Evolutionary conservation across 331 rosid species (phyloP).

Genomic region (Telfairia occidentalis): DNA sequence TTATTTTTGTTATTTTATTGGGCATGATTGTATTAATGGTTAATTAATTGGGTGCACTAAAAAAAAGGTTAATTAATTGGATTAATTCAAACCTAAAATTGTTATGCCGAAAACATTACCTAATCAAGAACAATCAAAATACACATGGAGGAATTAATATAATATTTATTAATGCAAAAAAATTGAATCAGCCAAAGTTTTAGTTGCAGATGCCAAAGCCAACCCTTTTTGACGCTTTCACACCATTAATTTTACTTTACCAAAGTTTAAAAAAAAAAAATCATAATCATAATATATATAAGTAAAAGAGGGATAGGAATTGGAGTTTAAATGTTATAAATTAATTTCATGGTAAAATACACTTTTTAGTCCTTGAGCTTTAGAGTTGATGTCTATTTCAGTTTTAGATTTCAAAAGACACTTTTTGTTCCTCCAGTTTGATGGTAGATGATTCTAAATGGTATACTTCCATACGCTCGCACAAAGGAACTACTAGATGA

Average conservation of each 20-base stretch:
- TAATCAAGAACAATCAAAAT: background rate
- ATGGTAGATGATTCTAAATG: too few relatives aligned
- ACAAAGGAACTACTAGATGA: too few relatives aligned
- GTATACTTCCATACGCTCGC: too few relatives aligned
- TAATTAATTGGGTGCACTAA: background rate
- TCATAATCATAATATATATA: background rate
- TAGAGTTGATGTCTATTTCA: too few relatives aligned
- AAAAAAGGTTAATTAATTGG: background rate
- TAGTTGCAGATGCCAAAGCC: background rate
- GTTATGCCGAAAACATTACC: background rate
- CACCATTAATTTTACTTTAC: background rate
- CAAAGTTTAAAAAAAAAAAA: background rate
- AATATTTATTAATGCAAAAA: background rate
- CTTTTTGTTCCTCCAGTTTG: too few relatives aligned
- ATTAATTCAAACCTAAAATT: background rate
- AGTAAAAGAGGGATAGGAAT: background rate
- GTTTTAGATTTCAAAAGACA: too few relatives aligned
- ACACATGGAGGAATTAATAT: background rate
- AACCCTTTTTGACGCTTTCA: background rate
- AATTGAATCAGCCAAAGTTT: slow-evolving; percentile 5
- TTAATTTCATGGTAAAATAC: too few relatives aligned
- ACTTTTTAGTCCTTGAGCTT: too few relatives aligned
- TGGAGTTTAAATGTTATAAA: background rate
- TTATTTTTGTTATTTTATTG: background rate
- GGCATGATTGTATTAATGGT: background rate